Base-by-base conservation (phyloP, 1,139 yeast genomes). In the Yamadazyma sp. region DNA sequence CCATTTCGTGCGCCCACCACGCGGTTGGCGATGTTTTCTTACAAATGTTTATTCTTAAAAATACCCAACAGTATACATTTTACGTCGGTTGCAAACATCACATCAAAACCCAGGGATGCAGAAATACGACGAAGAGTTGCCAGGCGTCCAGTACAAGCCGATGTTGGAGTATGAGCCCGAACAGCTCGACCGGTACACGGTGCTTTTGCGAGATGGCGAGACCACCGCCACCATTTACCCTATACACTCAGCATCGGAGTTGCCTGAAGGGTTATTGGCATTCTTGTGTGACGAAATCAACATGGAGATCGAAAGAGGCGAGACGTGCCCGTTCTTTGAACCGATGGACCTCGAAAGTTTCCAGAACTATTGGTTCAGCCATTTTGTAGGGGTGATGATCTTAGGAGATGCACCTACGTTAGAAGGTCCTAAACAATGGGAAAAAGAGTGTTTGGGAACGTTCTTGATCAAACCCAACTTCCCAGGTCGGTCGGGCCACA, bases 191-290 rank as follows among this genome's bases (percentile, higher is more conserved):
- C 53, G 73, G 23, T 70, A 76, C 51, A 87, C 96, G 1, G 87
- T 89, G 3, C 64, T 87, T 20, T 69, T 89, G 25, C 84, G 87
- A 56, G 97, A 91, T 59, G 92, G 92, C 9, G 91, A 86, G 53
- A 88, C 96, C 1, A 81, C 91, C 1, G 97, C 97, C 1, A 89
- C 97, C 5, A 83, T 91, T 44, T 88, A 88, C 55, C 97, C 98
- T 2, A 77, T 92, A 15, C 78, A 81, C 48, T 74, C 79, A 18
- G 72, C 81, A 0, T 69, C 69, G 18, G 77, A 73, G 18, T 66
- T 92, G 12, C 98, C 98, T 0, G 77, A 78, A 2, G 94, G 89
- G 0, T 69, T 92, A 18, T 61, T 88, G 36, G 85, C 86, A 17
- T 89, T 91, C 56, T 60, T 92, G 31, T 81, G 94, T 49, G 97